phyloP scores from a whole-genome alignment of 345 rosid species.

The Syzygium aqueum region DNA sequence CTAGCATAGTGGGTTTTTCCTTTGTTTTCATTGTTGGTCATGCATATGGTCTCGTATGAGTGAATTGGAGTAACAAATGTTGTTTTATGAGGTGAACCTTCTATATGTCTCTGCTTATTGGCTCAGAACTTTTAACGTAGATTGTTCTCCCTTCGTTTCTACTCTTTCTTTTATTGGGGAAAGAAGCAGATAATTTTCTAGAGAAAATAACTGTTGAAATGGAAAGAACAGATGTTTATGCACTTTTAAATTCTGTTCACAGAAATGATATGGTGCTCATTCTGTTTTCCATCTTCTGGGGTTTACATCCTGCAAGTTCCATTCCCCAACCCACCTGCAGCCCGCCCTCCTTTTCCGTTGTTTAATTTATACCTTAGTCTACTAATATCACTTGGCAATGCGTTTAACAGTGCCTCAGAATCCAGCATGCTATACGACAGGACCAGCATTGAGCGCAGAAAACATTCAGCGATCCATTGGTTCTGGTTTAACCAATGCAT shows the following conservation, averaged over 20 bases:
- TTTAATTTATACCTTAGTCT: neutral
- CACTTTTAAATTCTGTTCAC: neutral
- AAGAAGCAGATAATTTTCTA: neutral
- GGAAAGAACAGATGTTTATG: neutral
- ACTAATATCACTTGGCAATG: conserved; percentile 7
- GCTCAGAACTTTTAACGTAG: neutral
- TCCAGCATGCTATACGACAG: conserved; percentile 47
- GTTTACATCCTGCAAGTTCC: neutral
- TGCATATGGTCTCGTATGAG: neutral
- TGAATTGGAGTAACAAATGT: neutral
- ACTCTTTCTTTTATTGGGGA: neutral
- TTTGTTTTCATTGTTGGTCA: neutral
- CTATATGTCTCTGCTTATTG: neutral
- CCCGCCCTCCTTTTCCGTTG: neutral
- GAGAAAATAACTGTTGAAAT: neutral
- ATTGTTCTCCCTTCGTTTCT: neutral
- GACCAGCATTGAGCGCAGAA: conserved; percentile 45
- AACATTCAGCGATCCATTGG: conserved; percentile 36
- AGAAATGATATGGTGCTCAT: neutral
- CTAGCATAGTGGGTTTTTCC: neutral
- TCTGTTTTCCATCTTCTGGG: neutral
- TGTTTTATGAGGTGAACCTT: neutral
- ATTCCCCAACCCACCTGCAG: neutral
- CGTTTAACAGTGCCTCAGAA: conserved; percentile 53
- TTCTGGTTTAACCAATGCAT: conserved; percentile 27